Percentiles rank a stretch among this genome's conserved stretches.
Evolutionary conservation across 805 yeast species (phyloP).

Genomic region (Candida nanaspora): DNA sequence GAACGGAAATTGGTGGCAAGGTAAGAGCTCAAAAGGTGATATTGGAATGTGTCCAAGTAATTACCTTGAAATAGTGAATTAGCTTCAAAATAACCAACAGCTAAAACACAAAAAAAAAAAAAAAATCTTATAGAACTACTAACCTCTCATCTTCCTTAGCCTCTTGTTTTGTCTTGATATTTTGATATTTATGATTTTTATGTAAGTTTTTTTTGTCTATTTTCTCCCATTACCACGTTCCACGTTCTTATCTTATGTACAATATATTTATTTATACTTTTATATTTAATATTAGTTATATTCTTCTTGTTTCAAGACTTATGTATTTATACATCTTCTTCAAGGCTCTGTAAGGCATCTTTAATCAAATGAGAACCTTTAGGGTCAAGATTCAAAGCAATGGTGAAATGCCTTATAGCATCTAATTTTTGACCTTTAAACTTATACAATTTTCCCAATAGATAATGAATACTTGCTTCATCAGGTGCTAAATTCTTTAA

Average conservation of each 20-base stretch:
- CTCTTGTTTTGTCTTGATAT: no score
- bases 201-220: no score
- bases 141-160: no score
- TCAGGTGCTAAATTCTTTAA: constrained; percentile 80
- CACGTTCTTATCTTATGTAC: no score
- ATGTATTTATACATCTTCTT: constrained; percentile 13
- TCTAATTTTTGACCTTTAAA: constrained; percentile 63
- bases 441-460: constrained; percentile 81
- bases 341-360: constrained; percentile 65
- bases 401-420: constrained; percentile 81
- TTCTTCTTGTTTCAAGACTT: no score
- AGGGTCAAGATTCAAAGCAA: constrained; percentile 87
- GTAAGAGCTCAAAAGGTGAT: constrained; percentile 80
- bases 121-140: no score
- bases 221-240: no score
- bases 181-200: no score
- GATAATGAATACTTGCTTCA: constrained; percentile 88
- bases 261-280: no score
- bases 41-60: constrained; percentile 96
- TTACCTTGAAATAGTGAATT: constrained; percentile 58
- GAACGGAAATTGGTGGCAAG: constrained; percentile 99
- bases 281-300: no score
- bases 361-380: constrained; percentile 81
- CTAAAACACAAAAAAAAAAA: no score
- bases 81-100: neutral